Evolutionary conservation across 306 rosid species (phyloP).

Genomic region (Gynostemma pentaphyllum): DNA sequence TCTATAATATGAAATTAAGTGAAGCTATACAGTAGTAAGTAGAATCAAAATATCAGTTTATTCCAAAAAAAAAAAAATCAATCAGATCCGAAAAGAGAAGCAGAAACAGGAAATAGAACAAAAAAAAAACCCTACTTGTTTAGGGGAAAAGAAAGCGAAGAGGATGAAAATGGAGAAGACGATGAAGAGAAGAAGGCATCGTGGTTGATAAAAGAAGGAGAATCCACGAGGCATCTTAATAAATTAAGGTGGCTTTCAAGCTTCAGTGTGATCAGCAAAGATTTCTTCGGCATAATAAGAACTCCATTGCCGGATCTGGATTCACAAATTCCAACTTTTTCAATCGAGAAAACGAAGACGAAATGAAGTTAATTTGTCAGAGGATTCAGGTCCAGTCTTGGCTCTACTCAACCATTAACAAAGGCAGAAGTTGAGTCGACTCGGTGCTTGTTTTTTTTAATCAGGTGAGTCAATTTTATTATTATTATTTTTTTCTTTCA

Average conservation of each 20-base stretch:
- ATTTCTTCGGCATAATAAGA: not conserved
- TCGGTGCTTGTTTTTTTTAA: not conserved
- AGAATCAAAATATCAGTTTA: not conserved
- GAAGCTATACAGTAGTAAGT: not conserved
- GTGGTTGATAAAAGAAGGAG: slow-evolving; percentile 4
- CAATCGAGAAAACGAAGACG: not conserved
- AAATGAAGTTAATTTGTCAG: not conserved
- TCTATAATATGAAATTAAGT: not conserved
- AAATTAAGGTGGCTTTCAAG: not conserved
- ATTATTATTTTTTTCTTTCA: too few relatives aligned
- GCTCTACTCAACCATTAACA: too few relatives aligned
- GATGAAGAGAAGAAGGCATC: slow-evolving; percentile 6
- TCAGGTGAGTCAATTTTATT: too few relatives aligned
- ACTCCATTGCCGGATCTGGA: not conserved
- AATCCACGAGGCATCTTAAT: slow-evolving; percentile 10
- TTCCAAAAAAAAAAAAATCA: not conserved
- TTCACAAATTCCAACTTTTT: not conserved
- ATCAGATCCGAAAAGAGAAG: slow-evolving; percentile 6
- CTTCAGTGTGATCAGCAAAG: slow-evolving; percentile 7
- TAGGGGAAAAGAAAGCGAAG: not conserved
- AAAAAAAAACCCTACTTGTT: slow-evolving; percentile 1
- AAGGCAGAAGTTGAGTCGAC: not conserved
- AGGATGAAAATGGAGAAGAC: not conserved
- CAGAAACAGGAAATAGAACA: not conserved
- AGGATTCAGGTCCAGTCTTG: not conserved